Percentiles rank a stretch among this genome's conserved stretches.
Conservation (phyloP, 768 basidiomycete genomes). For the Agaricus blazei region DNA sequence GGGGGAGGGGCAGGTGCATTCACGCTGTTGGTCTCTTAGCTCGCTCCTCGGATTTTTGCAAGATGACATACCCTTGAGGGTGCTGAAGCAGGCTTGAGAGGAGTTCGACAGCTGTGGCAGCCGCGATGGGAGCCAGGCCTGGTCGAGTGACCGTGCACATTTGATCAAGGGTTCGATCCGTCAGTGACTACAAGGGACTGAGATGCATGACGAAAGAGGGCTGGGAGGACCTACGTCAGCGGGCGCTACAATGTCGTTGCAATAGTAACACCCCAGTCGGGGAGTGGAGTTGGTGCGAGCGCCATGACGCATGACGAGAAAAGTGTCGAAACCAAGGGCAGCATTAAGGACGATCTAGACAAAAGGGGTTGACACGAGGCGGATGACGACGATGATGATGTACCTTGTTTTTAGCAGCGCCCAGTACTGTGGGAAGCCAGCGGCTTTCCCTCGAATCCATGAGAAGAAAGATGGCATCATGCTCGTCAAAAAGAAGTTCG, state of each 20-base stretch:
- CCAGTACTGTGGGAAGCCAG: conserved; percentile 92
- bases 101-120: conserved; percentile 89
- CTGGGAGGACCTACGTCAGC: conserved; percentile 65
- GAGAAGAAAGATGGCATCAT: conserved; percentile 88
- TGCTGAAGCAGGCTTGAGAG: conserved; percentile 87
- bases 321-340: conserved; percentile 93
- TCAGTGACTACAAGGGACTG: conserved; percentile 27
- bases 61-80: conserved; percentile 60
- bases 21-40: conserved; percentile 16
- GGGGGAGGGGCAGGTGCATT: conserved; percentile 70
- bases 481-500: conserved; percentile 72
- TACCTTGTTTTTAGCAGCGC: conserved; percentile 81
- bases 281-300: conserved; percentile 37
- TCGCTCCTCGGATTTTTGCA: neutral
- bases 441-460: conserved; percentile 99
- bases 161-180: conserved; percentile 93
- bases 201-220: no score
- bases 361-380: neutral
- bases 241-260: conserved; percentile 96
- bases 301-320: conserved; percentile 96
- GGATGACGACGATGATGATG: neutral
- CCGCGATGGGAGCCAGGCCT: conserved; percentile 88
- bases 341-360: conserved; percentile 86
- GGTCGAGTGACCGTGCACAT: conserved; percentile 99
- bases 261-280: conserved; percentile 91